Evolutionary conservation across 78 protist genomes (phyloP).

Genomic region (Dictyostelium purpureum): DNA sequence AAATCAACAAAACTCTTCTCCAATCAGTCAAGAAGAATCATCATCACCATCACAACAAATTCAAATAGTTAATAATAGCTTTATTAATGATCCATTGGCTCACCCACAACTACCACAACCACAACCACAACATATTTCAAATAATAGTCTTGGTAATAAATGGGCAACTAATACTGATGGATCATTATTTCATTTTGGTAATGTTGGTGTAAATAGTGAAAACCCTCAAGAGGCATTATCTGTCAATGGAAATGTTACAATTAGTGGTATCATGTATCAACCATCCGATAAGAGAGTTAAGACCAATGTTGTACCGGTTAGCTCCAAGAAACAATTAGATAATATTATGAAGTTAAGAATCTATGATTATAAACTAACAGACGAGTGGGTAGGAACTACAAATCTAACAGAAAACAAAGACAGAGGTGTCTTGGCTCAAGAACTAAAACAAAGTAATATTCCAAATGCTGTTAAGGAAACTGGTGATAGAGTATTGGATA

Average conservation of each 20-base stretch:
- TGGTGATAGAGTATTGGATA: constrained; percentile 35
- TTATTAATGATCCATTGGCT: not conserved
- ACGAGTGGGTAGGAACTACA: constrained; percentile 34
- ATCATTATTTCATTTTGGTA: constrained; percentile 47
- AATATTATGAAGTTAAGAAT: constrained; percentile 29
- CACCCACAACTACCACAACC: not conserved
- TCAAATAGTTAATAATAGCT: not conserved
- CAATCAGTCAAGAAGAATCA: no score
- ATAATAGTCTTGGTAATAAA: not conserved
- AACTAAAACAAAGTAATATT: constrained; percentile 19
- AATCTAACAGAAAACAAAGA: constrained; percentile 8
- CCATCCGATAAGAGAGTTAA: constrained; percentile 80
- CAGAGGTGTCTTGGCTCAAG: constrained; percentile 80
- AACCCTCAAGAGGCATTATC: constrained; percentile 78
- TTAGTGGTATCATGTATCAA: constrained; percentile 54
- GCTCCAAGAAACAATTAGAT: constrained; percentile 22
- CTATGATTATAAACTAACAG: constrained; percentile 48
- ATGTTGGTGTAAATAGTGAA: constrained; percentile 81
- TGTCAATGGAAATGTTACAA: constrained; percentile 74
- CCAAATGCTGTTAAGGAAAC: constrained; percentile 65
- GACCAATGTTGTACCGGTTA: constrained; percentile 35
- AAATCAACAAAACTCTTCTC: not conserved
- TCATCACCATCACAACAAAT: no score
- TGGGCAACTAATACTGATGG: constrained; percentile 30
- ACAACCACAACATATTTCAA: not conserved